Conservation (phyloP, 441 rosid genomes). For the Populus tomentosa region DNA sequence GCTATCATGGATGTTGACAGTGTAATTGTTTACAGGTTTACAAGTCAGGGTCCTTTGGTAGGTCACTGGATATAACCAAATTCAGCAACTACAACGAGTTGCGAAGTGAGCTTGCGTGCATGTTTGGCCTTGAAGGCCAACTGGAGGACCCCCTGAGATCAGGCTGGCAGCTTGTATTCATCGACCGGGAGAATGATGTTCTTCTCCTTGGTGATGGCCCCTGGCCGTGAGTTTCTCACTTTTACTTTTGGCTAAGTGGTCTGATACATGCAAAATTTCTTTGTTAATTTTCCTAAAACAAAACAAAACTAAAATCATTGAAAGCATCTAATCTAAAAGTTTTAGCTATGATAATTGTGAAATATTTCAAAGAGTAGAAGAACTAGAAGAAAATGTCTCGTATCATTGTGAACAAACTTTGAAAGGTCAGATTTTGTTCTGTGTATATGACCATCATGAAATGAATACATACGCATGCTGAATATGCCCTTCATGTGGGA, state of each 20-base stretch:
- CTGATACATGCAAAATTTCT: not conserved
- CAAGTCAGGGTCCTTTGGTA: constrained; percentile 32
- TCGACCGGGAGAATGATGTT: constrained; percentile 94
- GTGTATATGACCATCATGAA: not conserved
- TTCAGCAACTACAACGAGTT: constrained; percentile 75
- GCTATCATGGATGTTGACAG: constrained; percentile 2
- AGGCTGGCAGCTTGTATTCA: constrained; percentile 99
- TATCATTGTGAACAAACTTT: not conserved
- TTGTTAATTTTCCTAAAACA: not conserved
- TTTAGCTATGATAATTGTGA: not conserved
- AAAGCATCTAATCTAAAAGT: not conserved
- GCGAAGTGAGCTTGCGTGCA: constrained; percentile 76
- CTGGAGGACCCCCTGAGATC: constrained; percentile 97
- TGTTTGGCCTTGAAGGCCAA: constrained; percentile 97
- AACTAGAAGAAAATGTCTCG: constrained; percentile 11
- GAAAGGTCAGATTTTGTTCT: not conserved
- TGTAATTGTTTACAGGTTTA: constrained; percentile 22
- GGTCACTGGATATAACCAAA: constrained; percentile 34
- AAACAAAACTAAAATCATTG: not conserved
- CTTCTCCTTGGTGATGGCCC: constrained; percentile 99
- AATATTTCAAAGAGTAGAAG: no score
- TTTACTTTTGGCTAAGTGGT: not conserved
- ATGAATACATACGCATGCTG: not conserved
- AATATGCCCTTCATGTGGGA: not conserved
- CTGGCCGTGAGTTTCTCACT: constrained; percentile 74